Percentiles rank a stretch among this genome's conserved stretches.
These are phyloP conservation scores for Gracilaria gracilis DNA, from an alignment of 23 red algal species.

Conservation along the genomic window DNA sequence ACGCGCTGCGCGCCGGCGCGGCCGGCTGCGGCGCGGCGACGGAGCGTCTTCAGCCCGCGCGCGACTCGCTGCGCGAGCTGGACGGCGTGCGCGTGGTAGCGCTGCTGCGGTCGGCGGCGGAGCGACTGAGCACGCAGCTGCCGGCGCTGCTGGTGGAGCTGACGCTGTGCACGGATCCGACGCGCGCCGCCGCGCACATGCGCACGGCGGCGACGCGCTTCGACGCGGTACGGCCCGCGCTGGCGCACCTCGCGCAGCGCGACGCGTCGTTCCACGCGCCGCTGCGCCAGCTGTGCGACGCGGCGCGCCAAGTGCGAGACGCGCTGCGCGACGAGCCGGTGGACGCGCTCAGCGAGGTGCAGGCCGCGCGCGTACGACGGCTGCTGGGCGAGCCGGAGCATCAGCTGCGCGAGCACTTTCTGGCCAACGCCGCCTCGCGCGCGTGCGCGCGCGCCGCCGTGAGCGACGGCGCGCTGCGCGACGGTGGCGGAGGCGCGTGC, in stretches of 20 bases:
- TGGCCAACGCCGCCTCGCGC: background rate
- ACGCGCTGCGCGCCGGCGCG: background rate
- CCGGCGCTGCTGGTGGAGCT: background rate
- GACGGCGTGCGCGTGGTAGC: background rate
- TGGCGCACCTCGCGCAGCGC: background rate
- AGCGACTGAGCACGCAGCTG: background rate
- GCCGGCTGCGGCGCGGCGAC: background rate
- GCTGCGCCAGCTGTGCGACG: background rate
- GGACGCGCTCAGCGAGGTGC: background rate
- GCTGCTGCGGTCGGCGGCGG: background rate
- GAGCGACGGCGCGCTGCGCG: background rate
- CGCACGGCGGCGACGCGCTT: background rate
- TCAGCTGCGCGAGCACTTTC: background rate
- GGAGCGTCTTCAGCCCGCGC: background rate
- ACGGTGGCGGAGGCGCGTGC: background rate
- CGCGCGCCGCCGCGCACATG: background rate
- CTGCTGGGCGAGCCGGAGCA: background rate
- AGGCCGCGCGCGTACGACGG: background rate
- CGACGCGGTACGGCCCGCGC: background rate
- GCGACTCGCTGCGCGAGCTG: background rate
- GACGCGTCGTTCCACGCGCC: background rate
- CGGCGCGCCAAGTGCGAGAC: background rate
- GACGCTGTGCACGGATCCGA: background rate
- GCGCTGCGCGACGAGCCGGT: background rate
- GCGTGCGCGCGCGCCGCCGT: no score